phyloP scores from a whole-genome alignment of 495 filamentous ascomycete species.

The Neurospora sp. region DNA sequence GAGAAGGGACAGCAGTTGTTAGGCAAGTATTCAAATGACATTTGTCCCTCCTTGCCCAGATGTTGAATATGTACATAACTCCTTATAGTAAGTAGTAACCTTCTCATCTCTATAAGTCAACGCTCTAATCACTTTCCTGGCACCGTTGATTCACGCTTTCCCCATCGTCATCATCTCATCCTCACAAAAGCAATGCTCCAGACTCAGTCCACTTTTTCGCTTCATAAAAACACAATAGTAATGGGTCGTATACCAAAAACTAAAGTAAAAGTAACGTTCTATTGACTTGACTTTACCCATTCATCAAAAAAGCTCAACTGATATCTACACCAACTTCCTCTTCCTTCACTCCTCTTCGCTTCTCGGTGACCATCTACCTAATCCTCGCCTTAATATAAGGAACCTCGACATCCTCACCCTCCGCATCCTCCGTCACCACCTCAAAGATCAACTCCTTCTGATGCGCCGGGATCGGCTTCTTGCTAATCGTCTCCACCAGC shows the following conservation, averaged over 20 bases:
- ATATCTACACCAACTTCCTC: neutral
- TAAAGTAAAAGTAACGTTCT: neutral
- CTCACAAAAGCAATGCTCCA: neutral
- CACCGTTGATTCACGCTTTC: neutral
- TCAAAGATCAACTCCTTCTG: constrained; percentile 96
- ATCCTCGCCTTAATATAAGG: constrained; percentile 89
- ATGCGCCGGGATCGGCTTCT: constrained; percentile 82
- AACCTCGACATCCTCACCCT: constrained; percentile 91
- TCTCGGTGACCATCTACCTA: constrained; percentile 12
- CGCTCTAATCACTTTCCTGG: neutral
- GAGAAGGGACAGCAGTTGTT: too few relatives aligned
- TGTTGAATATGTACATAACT: too few relatives aligned
- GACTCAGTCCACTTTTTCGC: neutral
- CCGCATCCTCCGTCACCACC: constrained; percentile 82
- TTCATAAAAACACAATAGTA: neutral
- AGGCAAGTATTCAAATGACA: too few relatives aligned
- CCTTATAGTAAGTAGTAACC: neutral
- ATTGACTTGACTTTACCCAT: neutral
- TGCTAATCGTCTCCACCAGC: constrained; percentile 79
- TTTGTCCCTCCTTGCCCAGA: too few relatives aligned
- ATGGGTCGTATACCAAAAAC: neutral
- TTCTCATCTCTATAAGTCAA: neutral
- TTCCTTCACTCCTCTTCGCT: neutral
- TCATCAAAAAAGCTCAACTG: neutral
- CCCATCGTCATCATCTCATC: neutral